phyloP scores from a whole-genome alignment of 257 asterid genomes.

The Nicotiana tabacum region DNA sequence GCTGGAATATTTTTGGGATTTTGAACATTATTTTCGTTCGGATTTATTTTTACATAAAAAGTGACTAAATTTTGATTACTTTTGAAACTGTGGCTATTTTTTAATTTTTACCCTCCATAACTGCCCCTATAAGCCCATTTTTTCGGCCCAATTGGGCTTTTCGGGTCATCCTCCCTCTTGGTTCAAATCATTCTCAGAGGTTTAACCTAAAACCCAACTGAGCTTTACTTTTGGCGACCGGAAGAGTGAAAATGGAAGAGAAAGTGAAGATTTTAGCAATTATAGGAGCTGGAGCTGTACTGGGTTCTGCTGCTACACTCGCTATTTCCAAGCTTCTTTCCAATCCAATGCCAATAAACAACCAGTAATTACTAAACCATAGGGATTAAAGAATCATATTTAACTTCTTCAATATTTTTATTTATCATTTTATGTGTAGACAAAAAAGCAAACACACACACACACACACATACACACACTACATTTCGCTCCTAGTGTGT shows the following conservation, averaged over 20 bases:
- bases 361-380: not conserved
- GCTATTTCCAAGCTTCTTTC: slow-evolving; percentile 59
- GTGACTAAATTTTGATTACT: too few species aligned
- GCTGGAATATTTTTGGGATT: too few species aligned
- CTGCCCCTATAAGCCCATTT: not conserved
- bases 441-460: not conserved
- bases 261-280: slow-evolving; percentile 44
- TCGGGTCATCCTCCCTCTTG: not conserved
- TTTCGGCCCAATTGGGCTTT: not conserved
- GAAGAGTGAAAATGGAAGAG: slow-evolving; percentile 43
- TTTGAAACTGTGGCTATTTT: too few species aligned
- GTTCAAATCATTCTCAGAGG: not conserved
- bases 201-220: not conserved
- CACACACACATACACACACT: too few species aligned
- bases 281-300: slow-evolving; percentile 65
- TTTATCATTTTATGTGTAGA: not conserved
- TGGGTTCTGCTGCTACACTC: slow-evolving; percentile 69
- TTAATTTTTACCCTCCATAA: too few species aligned
- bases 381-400: not conserved
- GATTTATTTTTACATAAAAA: too few species aligned
- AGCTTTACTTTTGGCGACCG: not conserved
- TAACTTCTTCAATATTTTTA: not conserved
- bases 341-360: slow-evolving; percentile 12
- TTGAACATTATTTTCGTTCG: too few species aligned
- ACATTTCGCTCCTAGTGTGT: not conserved